Percentiles rank a stretch among this genome's conserved stretches.
Evolutionary conservation across 352 stramenopile genomes (phyloP).

Genomic region (Phytophthora crassamura): DNA sequence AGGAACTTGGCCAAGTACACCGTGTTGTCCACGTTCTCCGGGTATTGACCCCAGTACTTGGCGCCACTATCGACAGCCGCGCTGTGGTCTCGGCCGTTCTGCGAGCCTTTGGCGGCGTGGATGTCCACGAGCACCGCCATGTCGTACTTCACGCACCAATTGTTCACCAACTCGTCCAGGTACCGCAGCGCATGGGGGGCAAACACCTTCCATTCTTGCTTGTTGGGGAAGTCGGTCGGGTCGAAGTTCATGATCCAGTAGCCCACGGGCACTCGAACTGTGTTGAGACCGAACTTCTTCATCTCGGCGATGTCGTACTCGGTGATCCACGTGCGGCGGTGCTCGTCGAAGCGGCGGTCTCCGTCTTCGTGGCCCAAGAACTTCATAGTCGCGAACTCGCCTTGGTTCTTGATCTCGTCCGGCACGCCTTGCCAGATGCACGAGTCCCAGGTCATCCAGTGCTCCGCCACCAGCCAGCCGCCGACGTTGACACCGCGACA

Average conservation of each 20-base stretch:
- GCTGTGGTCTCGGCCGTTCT: slow-evolving; percentile 84
- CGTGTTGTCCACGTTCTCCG: slow-evolving; percentile 75
- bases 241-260: slow-evolving; percentile 86
- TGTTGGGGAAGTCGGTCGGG: slow-evolving; percentile 55
- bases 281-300: slow-evolving; percentile 76
- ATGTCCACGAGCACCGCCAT: slow-evolving; percentile 82
- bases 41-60: slow-evolving; percentile 63
- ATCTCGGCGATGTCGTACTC: slow-evolving; percentile 76
- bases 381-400: slow-evolving; percentile 83
- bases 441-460: slow-evolving; percentile 79
- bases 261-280: slow-evolving; percentile 79
- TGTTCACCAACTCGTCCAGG: slow-evolving; percentile 56
- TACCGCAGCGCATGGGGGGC: slow-evolving; percentile 49
- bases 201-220: slow-evolving; percentile 59
- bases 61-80: slow-evolving; percentile 52
- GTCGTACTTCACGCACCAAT: slow-evolving; percentile 55
- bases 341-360: slow-evolving; percentile 48
- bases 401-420: slow-evolving; percentile 47
- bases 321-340: slow-evolving; percentile 78
- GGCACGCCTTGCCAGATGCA: slow-evolving; percentile 68
- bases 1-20: slow-evolving; percentile 63
- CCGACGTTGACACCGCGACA: slow-evolving; percentile 80
- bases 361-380: slow-evolving; percentile 43
- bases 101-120: slow-evolving; percentile 81
- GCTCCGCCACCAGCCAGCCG: slow-evolving; percentile 79